These are phyloP conservation scores for Eucalyptus curtisii DNA, from an alignment of 345 rosid species.

Conservation along the genomic window DNA sequence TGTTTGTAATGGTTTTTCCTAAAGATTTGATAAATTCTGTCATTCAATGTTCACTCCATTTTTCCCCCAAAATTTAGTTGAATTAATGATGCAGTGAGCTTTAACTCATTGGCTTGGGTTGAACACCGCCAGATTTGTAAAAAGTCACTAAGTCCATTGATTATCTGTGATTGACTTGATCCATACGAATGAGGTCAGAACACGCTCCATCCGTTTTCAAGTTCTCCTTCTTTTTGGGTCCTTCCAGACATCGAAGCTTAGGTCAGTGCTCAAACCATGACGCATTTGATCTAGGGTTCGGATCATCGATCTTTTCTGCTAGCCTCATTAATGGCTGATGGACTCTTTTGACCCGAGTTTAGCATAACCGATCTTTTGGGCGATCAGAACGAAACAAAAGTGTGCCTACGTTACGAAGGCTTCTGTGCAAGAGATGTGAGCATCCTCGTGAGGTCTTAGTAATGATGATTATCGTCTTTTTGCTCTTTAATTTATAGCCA, in stretches of 20 bases:
- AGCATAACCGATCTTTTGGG: background rate
- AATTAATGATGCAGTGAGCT: background rate
- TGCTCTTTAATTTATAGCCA: background rate
- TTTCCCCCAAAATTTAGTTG: background rate
- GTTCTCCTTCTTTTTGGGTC: background rate
- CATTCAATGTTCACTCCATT: background rate
- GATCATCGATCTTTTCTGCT: background rate
- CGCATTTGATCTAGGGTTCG: background rate
- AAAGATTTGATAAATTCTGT: background rate
- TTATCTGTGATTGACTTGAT: background rate
- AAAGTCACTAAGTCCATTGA: background rate
- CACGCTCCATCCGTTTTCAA: background rate
- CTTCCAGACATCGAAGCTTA: background rate
- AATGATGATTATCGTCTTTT: background rate
- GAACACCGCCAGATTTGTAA: background rate
- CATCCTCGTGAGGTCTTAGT: background rate
- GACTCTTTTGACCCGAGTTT: background rate
- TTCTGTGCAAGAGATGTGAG: background rate
- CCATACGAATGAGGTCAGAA: background rate
- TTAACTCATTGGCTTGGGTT: background rate
- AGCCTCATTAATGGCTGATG: background rate
- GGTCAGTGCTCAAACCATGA: background rate
- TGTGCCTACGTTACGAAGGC: background rate
- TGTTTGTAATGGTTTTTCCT: background rate
- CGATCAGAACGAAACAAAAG: background rate